Conservation (phyloP, 2,329 filamentous ascomycete species). For the Penicillium oxalicum region DNA sequence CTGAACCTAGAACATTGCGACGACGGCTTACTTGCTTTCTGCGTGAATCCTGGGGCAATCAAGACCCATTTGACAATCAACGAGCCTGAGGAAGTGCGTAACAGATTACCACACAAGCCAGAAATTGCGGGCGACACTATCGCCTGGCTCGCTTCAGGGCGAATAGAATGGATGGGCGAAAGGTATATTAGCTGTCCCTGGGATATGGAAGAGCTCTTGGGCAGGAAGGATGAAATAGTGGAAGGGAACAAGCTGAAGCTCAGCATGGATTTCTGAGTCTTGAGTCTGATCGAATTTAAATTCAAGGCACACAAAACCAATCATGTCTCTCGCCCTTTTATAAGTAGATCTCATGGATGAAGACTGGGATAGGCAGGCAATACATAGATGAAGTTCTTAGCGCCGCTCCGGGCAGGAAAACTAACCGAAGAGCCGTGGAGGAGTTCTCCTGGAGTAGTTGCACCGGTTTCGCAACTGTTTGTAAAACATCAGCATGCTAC, state of each 20-base stretch:
- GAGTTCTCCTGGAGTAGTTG: too few species aligned
- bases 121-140: slow-evolving; percentile 42
- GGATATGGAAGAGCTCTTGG: slow-evolving; percentile 45
- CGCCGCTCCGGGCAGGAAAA: too few species aligned
- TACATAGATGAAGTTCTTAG: too few species aligned
- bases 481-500: too few species aligned
- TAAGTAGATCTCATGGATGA: too few species aligned
- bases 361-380: too few species aligned
- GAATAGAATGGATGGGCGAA: slow-evolving; percentile 43
- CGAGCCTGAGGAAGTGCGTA: slow-evolving; percentile 1
- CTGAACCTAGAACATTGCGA: slow-evolving; percentile 40
- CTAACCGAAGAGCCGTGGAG: too few species aligned
- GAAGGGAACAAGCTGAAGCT: slow-evolving; percentile 13
- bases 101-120: slow-evolving; percentile 11
- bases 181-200: slow-evolving; percentile 43
- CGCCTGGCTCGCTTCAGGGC: slow-evolving; percentile 39
- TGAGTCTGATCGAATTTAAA: too few species aligned
- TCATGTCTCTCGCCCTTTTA: too few species aligned
- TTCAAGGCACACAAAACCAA: too few species aligned
- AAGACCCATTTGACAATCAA: slow-evolving; percentile 39
- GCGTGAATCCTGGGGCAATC: slow-evolving; percentile 45
- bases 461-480: too few species aligned
- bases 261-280: not conserved
- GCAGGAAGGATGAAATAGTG: slow-evolving; percentile 40
- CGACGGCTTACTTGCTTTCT: slow-evolving; percentile 34